Percentiles rank a stretch among this genome's conserved stretches.
phyloP scores from a whole-genome alignment of 2,329 filamentous ascomycete species.

The Chrysosporium keratinophilum region DNA sequence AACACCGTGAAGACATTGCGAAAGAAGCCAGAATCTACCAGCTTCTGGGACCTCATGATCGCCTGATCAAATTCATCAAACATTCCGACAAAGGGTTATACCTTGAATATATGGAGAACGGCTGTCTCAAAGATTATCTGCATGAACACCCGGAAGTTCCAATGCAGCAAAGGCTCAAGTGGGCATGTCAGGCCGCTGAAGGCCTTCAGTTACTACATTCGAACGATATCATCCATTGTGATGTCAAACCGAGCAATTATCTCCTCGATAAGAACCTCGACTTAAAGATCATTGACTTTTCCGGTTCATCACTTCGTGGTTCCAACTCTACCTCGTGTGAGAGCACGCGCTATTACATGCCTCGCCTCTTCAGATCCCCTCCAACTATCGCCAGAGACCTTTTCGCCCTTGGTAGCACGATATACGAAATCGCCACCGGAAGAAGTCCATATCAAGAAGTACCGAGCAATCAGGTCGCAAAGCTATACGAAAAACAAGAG shows the following conservation, averaged over 20 bases:
- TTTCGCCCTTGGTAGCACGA: conserved; percentile 18
- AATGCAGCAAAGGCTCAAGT: conserved; percentile 18
- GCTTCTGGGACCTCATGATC: neutral
- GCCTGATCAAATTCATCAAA: neutral
- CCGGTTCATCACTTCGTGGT: conserved; percentile 26
- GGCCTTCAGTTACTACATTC: conserved; percentile 29
- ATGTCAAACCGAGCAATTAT: conserved; percentile 34
- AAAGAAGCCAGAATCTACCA: conserved; percentile 2
- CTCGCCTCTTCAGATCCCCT: conserved; percentile 17
- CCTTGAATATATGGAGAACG: conserved; percentile 7
- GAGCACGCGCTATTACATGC: conserved; percentile 17
- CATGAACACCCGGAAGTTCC: neutral
- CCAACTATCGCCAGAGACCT: conserved; percentile 18
- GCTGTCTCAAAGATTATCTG: neutral
- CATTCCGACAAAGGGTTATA: neutral
- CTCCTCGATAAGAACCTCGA: conserved; percentile 29
- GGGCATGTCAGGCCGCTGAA: conserved; percentile 28
- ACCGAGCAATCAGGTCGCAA: conserved; percentile 17
- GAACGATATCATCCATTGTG: conserved; percentile 32
- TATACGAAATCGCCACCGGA: conserved; percentile 18
- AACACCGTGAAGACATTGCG: conserved; percentile 2
- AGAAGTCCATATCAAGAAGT: conserved; percentile 18
- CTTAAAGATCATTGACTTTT: conserved; percentile 32
- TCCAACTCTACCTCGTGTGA: conserved; percentile 17
- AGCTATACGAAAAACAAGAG: conserved; percentile 12